Evolutionary conservation across 106 monocot genomes (phyloP).

Genomic region (Dendrobium catenatum): DNA sequence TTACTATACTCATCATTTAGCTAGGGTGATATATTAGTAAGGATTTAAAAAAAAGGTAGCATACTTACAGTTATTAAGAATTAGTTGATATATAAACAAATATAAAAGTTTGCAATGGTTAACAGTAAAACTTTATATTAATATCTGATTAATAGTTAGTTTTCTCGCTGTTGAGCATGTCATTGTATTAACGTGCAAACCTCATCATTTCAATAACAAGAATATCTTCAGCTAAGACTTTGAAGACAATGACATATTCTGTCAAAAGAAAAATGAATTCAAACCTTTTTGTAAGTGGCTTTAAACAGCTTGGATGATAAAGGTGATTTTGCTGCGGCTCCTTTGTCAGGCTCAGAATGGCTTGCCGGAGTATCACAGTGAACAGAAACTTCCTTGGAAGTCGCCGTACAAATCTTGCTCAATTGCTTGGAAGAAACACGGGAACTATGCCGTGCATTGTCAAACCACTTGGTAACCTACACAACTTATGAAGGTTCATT

Average conservation of each 20-base stretch:
- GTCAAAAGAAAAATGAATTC: neutral
- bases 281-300: conserved; percentile 2
- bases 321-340: neutral
- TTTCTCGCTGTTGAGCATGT: neutral
- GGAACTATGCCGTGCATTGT: neutral
- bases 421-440: conserved; percentile 1
- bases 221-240: too few species aligned
- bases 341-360: neutral
- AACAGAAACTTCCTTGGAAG: neutral
- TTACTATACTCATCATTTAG: too few species aligned
- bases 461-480: conserved; percentile 6
- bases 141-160: neutral
- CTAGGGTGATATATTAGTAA: too few species aligned
- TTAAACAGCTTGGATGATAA: neutral
- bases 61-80: too few species aligned
- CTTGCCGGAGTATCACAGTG: neutral
- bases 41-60: too few species aligned
- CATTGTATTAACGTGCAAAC: neutral
- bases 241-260: neutral
- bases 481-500: neutral
- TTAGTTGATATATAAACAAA: too few species aligned
- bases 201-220: neutral
- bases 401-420: neutral
- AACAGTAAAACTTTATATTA: neutral
- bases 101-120: too few species aligned